Percentiles rank a stretch among this genome's conserved stretches.
These are phyloP conservation scores for Clarireedia paspali DNA, from an alignment of 2,329 filamentous ascomycete species.

Conservation along the genomic window DNA sequence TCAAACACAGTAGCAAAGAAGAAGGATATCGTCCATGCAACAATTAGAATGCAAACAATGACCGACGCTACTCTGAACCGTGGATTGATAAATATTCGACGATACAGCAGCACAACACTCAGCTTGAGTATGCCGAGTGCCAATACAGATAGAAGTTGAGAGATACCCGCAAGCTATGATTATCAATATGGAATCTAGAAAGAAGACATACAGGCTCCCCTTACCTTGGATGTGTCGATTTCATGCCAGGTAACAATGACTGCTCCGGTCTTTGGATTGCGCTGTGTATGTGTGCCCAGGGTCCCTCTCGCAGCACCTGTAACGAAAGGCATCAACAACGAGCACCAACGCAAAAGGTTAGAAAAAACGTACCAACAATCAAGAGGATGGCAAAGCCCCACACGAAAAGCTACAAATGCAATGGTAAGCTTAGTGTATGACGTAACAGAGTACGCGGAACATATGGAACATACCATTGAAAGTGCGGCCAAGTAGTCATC, in stretches of 20 bases:
- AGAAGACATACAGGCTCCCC: background rate
- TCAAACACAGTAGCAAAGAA: background rate
- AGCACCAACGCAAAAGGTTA: background rate
- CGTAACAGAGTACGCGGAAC: background rate
- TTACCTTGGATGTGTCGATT: background rate
- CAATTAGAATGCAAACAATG: background rate
- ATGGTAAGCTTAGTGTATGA: too few relatives aligned
- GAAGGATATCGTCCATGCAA: background rate
- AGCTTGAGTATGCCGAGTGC: background rate
- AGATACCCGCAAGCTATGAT: background rate
- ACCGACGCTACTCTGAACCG: background rate
- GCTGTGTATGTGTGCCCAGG: background rate
- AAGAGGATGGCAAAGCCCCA: background rate
- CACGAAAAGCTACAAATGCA: background rate
- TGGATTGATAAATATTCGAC: background rate
- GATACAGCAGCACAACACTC: background rate
- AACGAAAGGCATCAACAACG: background rate
- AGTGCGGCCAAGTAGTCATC: background rate
- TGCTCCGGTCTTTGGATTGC: background rate
- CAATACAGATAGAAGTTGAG: background rate
- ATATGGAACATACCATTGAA: background rate
- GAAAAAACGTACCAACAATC: background rate
- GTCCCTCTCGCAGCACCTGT: background rate
- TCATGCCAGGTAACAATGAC: background rate
- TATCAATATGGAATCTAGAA: background rate